Base-by-base conservation (phyloP, 108 stramenopile genomes). In the Cylindrotheca closterium region DNA sequence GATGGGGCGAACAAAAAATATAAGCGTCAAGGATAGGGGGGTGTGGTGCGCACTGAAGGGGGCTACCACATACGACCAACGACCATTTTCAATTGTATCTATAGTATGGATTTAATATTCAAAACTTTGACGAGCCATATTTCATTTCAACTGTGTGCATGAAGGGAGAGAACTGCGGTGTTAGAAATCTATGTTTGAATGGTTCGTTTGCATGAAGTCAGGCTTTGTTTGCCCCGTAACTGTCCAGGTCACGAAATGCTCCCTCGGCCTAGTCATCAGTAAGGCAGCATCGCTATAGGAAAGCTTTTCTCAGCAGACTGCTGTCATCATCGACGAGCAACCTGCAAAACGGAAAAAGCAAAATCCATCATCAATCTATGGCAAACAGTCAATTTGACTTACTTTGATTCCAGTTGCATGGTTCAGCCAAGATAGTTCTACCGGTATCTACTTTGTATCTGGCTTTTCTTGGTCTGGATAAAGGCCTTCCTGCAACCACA, bases 401-500 rank as follows among this genome's bases (percentile, higher is more conserved):
- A 45, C 42, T 12, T n/a, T n/a, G n/a, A n/a, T n/a, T n/a, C 42
- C 42, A 12, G 42, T 12, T 45, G 42, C n/a, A 23, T 23, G 42
- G 8, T 45, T 15, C 42, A 45, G 42, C 42, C 42, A 15, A 45
- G 24, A 23, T 23, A 15, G 50, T 23, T n/a, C n/a, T n/a, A n/a
- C 50, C 5, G 18, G 50, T 23, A n/a, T 23, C 12, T 23, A 42
- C 15, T 42, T 42, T 7, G 10, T 15, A 42, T 42, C 37, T 10
- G 37, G 15, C 37, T 42, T 15, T 15, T 7, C 37, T 15, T 77
- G 27, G 29, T 69, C 51, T 34, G 71, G 73, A 68, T 94, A 94
- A 54, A 94, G 57, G 17, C 93, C 93, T 30, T 82, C 81, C 57
- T 78, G 58, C 45, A 89, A 55, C 93, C 93, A 94, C 28, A 74